Conservation (phyloP, 2,329 filamentous ascomycete genomes). For the Neofusicoccum laricinum region DNA sequence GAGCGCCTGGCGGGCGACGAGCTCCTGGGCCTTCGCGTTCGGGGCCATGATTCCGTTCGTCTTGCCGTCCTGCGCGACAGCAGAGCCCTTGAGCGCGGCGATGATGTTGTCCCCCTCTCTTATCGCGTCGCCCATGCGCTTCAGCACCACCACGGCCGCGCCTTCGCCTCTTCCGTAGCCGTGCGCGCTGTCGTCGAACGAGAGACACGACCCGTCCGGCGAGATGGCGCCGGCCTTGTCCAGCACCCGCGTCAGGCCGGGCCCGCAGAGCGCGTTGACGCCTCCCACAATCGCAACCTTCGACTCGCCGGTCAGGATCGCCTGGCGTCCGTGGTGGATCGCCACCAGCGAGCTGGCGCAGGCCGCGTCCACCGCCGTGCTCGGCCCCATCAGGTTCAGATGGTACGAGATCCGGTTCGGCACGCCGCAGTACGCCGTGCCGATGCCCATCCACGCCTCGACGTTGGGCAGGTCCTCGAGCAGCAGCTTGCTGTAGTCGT, state of each 20-base stretch:
- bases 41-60: slow-evolving; percentile 37
- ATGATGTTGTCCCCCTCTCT: slow-evolving; percentile 31
- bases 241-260: slow-evolving; percentile 32
- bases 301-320: slow-evolving; percentile 29
- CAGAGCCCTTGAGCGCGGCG: slow-evolving; percentile 30
- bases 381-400: slow-evolving; percentile 40
- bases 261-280: slow-evolving; percentile 34
- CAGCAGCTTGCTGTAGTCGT: slow-evolving; percentile 37
- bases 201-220: slow-evolving; percentile 29
- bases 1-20: slow-evolving; percentile 26
- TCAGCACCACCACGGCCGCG: slow-evolving; percentile 29
- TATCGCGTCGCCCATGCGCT: slow-evolving; percentile 26
- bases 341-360: slow-evolving; percentile 35
- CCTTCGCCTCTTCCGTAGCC: slow-evolving; percentile 35
- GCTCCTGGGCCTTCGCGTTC: slow-evolving; percentile 29
- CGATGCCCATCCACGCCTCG: slow-evolving; percentile 41
- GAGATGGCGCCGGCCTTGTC: slow-evolving; percentile 30
- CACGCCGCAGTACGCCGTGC: slow-evolving; percentile 38
- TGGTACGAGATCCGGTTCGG: slow-evolving; percentile 36
- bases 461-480: slow-evolving; percentile 38
- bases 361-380: slow-evolving; percentile 36
- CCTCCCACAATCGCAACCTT: slow-evolving; percentile 30
- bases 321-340: slow-evolving; percentile 31
- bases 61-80: slow-evolving; percentile 32
- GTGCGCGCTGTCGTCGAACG: slow-evolving; percentile 30